These are phyloP conservation scores for Conticribra guillardii DNA, from an alignment of 108 stramenopile genomes.

Conservation along the genomic window DNA sequence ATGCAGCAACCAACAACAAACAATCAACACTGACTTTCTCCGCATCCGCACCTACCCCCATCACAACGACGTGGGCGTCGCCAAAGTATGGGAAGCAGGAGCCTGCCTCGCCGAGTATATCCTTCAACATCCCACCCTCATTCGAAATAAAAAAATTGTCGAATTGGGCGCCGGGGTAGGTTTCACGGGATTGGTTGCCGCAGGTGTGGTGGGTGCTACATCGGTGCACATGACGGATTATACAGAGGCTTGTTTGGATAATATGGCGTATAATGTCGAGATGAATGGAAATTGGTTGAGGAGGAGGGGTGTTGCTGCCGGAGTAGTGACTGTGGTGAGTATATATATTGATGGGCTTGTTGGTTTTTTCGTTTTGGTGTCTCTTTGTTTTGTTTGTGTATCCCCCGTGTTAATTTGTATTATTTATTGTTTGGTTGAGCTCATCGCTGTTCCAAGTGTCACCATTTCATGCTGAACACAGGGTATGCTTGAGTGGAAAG, in stretches of 20 bases:
- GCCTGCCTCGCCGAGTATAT: conserved; percentile 68
- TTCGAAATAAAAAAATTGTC: conserved; percentile 42
- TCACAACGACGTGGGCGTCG: conserved; percentile 77
- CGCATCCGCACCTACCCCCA: conserved; percentile 63
- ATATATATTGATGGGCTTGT: neutral
- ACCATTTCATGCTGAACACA: conserved; percentile 1
- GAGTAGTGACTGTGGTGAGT: conserved; percentile 13
- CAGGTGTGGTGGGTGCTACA: conserved; percentile 41
- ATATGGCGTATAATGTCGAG: conserved; percentile 64
- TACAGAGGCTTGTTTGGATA: conserved; percentile 56
- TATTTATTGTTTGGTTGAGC: neutral
- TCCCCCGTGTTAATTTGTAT: neutral
- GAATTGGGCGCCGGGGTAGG: conserved; percentile 80
- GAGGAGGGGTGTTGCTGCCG: conserved; percentile 22
- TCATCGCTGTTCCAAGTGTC: neutral
- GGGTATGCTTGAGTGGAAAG: conserved; percentile 68
- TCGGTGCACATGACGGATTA: conserved; percentile 74
- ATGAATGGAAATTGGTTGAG: conserved; percentile 57
- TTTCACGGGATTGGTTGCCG: conserved; percentile 62
- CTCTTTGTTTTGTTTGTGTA: neutral
- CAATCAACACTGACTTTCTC: conserved; percentile 14
- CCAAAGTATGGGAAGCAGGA: conserved; percentile 79
- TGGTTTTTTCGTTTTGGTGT: neutral
- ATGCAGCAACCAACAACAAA: neutral
- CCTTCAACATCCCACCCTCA: conserved; percentile 24